phyloP scores from a whole-genome alignment of 2,329 filamentous ascomycete genomes.

The Triangularia setosa region DNA sequence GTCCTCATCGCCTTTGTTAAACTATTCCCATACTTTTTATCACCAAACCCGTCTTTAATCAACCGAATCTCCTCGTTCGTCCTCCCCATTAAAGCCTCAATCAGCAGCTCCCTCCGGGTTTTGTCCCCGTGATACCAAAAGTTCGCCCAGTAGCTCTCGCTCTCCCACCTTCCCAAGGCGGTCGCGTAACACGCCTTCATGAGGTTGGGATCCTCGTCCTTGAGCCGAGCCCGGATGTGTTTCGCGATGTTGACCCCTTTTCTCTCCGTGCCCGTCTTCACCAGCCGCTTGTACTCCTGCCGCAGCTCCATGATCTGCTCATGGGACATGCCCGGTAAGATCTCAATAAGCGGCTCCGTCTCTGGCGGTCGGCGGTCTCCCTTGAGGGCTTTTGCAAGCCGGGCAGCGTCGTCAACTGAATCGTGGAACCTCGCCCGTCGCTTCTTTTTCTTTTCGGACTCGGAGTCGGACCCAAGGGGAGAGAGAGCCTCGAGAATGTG shows the following conservation, averaged over 20 bases:
- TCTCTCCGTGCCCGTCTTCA: constrained; percentile 69
- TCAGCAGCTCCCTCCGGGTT: constrained; percentile 80
- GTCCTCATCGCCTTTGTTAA: constrained; percentile 82
- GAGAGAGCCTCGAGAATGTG: constrained; percentile 48
- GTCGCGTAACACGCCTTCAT: constrained; percentile 91
- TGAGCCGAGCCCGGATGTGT: constrained; percentile 73
- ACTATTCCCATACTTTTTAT: constrained; percentile 85
- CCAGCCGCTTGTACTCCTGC: constrained; percentile 84
- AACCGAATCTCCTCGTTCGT: constrained; percentile 79
- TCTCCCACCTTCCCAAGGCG: constrained; percentile 85
- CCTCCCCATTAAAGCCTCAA: constrained; percentile 88
- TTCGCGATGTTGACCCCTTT: constrained; percentile 82
- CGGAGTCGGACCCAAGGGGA: constrained; percentile 49
- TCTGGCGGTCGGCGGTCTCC: constrained; percentile 61
- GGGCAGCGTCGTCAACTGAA: constrained; percentile 70
- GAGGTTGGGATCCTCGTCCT: constrained; percentile 69
- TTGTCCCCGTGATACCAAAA: constrained; percentile 93
- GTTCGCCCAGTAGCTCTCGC: constrained; percentile 96
- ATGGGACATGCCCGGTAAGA: constrained; percentile 78
- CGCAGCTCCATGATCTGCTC: constrained; percentile 85
- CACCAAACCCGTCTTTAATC: constrained; percentile 85
- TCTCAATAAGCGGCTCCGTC: constrained; percentile 69
- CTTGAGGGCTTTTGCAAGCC: constrained; percentile 71
- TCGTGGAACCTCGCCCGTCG: constrained; percentile 79
- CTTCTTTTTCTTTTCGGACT: constrained; percentile 44